A percentile compares a stretch with the other conserved stretches of the same genome.
Conservation (phyloP, 2,329 filamentous ascomycete genomes). For the Exophiala dermatitidis region DNA sequence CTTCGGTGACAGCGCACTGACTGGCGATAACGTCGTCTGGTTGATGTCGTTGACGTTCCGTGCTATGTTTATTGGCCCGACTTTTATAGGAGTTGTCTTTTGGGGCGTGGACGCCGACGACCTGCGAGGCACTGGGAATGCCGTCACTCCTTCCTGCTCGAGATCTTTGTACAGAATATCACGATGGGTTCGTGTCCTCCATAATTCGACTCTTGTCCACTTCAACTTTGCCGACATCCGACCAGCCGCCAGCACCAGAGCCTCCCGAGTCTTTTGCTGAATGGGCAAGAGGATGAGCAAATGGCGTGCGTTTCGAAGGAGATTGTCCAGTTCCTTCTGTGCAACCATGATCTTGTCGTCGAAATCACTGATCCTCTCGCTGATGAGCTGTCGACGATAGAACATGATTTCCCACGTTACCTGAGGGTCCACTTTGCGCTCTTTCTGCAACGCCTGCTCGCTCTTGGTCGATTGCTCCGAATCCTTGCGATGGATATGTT, state of each 20-base stretch:
- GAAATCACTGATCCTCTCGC: constrained; percentile 72
- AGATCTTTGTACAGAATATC: constrained; percentile 82
- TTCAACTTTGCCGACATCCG: constrained; percentile 81
- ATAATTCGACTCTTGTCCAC: constrained; percentile 91
- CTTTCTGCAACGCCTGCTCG: constrained; percentile 48
- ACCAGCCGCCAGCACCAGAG: constrained; percentile 75
- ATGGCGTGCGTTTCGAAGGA: constrained; percentile 83
- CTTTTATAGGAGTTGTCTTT: constrained; percentile 23
- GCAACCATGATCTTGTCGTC: constrained; percentile 67
- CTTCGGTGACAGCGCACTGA: constrained; percentile 19
- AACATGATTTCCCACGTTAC: constrained; percentile 80
- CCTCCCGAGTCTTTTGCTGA: constrained; percentile 79
- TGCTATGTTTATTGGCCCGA: constrained; percentile 8
- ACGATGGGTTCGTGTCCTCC: constrained; percentile 81
- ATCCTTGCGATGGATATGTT: constrained; percentile 58
- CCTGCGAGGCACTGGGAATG: constrained; percentile 25
- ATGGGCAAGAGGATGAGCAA: constrained; percentile 83
- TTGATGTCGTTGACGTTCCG: constrained; percentile 21
- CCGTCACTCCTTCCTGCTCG: constrained; percentile 57
- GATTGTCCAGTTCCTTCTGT: constrained; percentile 71
- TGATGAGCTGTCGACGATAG: constrained; percentile 75
- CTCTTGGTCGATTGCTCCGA: constrained; percentile 49
- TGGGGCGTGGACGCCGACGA: constrained; percentile 20
- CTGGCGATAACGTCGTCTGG: constrained; percentile 19
- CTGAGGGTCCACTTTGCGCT: constrained; percentile 52